Conservation (phyloP, 495 filamentous ascomycete species). For the Hapsidospora chrysogenum region DNA sequence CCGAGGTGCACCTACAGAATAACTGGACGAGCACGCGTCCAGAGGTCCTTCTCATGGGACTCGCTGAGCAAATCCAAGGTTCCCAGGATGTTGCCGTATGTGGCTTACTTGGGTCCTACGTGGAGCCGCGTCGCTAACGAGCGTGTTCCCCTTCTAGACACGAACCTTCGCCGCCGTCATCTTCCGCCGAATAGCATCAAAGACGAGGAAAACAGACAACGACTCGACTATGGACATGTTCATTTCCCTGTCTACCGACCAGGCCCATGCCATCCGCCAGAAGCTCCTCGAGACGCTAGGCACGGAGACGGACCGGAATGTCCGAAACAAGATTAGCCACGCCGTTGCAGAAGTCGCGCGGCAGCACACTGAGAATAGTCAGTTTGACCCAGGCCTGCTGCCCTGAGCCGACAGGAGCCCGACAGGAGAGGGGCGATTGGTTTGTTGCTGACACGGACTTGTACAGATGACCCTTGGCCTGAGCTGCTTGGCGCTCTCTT, state of each 20-base stretch:
- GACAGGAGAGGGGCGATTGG: too few species aligned
- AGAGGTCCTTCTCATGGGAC: conserved; percentile 76
- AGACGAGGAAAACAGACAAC: conserved; percentile 59
- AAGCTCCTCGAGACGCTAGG: conserved; percentile 66
- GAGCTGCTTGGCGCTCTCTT: conserved; percentile 79
- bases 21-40: conserved; percentile 73
- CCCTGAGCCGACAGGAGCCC: too few species aligned
- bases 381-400: conserved; percentile 12
- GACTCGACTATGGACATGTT: conserved; percentile 68
- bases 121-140: not conserved
- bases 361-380: conserved; percentile 85
- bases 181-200: conserved; percentile 83
- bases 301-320: conserved; percentile 46
- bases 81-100: conserved; percentile 52
- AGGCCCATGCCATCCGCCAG: conserved; percentile 59
- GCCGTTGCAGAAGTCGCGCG: conserved; percentile 88
- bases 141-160: conserved; percentile 29
- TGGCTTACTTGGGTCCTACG: conserved; percentile 5
- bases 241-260: conserved; percentile 49
- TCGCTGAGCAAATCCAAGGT: conserved; percentile 77
- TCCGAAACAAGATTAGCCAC: conserved; percentile 91
- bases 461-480: conserved; percentile 67
- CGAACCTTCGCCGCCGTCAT: conserved; percentile 86
- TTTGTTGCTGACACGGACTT: conserved; percentile 10
- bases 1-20: conserved; percentile 76